These are phyloP conservation scores for Calonectria pseudoturangicola DNA, from an alignment of 2,329 filamentous ascomycete species.

Conservation along the genomic window DNA sequence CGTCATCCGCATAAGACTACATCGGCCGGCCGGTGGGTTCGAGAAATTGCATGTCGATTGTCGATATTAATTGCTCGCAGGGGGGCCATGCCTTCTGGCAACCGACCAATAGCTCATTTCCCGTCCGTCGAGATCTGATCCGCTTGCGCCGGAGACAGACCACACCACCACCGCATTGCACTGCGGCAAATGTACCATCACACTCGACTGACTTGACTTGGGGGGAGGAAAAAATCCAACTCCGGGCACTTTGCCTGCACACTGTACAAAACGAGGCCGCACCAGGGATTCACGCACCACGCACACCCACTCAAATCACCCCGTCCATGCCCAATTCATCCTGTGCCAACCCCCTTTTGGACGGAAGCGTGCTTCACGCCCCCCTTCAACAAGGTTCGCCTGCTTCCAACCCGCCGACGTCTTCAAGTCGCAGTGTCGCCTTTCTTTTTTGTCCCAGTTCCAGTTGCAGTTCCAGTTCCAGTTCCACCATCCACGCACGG, in stretches of 20 bases:
- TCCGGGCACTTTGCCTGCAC: constrained; percentile 20
- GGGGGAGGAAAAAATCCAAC: constrained; percentile 1
- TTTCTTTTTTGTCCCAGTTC: constrained; percentile 28
- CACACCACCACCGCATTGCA: constrained; percentile 24
- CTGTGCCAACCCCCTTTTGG: constrained; percentile 53
- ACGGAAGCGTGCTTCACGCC: constrained; percentile 36
- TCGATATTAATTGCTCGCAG: constrained; percentile 52
- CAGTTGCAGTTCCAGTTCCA: constrained; percentile 11
- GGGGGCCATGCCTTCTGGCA: constrained; percentile 47
- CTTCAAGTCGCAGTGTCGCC: constrained; percentile 42
- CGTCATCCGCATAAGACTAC: constrained; percentile 41
- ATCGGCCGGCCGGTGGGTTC: constrained; percentile 47
- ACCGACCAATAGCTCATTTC: constrained; percentile 52
- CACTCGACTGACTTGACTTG: constrained; percentile 10
- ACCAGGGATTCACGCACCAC: constrained; percentile 31
- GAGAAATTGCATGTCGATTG: constrained; percentile 52
- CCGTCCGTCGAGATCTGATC: constrained; percentile 43
- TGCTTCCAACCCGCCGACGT: constrained; percentile 38
- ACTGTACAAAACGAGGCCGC: constrained; percentile 26
- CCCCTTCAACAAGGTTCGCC: constrained; percentile 41
- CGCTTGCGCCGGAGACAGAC: constrained; percentile 31
- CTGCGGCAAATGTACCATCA: constrained; percentile 19
- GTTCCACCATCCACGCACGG: constrained; percentile 29
- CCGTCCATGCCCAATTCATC: constrained; percentile 46
- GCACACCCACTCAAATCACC: constrained; percentile 28